Evolutionary conservation across 2,329 filamentous ascomycete species (phyloP).

Genomic region (Scytalidium lignicola): DNA sequence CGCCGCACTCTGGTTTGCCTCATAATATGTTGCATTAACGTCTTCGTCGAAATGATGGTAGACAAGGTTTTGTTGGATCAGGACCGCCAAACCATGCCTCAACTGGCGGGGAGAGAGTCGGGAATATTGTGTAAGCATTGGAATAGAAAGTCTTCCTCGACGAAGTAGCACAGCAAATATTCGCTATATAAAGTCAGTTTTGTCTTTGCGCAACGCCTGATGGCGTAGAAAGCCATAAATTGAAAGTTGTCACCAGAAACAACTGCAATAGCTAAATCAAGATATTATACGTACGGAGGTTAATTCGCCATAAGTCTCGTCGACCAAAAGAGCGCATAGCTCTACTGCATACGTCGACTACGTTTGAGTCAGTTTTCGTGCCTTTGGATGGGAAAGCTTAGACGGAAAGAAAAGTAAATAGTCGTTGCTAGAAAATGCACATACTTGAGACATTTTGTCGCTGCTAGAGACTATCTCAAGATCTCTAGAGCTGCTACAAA

Average conservation of each 20-base stretch:
- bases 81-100: slow-evolving; percentile 73
- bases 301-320: slow-evolving; percentile 86
- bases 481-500: slow-evolving; percentile 69
- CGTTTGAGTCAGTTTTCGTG: slow-evolving; percentile 12
- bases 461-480: slow-evolving; percentile 73
- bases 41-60: slow-evolving; percentile 64
- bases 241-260: neutral
- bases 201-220: neutral
- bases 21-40: slow-evolving; percentile 64
- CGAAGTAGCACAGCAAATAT: slow-evolving; percentile 76
- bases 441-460: slow-evolving; percentile 51
- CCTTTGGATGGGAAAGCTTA: slow-evolving; percentile 2
- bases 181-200: slow-evolving; percentile 50
- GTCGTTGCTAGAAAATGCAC: slow-evolving; percentile 21
- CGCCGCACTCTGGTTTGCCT: slow-evolving; percentile 73
- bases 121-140: slow-evolving; percentile 65
- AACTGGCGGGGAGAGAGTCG: slow-evolving; percentile 70
- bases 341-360: slow-evolving; percentile 73
- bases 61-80: slow-evolving; percentile 84
- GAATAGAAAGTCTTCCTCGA: slow-evolving; percentile 70
- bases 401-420: slow-evolving; percentile 19
- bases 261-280: neutral
- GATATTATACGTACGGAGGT: slow-evolving; percentile 65
- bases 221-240: slow-evolving; percentile 1
- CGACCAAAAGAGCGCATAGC: slow-evolving; percentile 84